A percentile compares a stretch with the other conserved stretches of the same genome.
These are phyloP conservation scores for Lagerstroemia speciosa DNA, from an alignment of 345 rosid genomes.

Conservation along the genomic window DNA sequence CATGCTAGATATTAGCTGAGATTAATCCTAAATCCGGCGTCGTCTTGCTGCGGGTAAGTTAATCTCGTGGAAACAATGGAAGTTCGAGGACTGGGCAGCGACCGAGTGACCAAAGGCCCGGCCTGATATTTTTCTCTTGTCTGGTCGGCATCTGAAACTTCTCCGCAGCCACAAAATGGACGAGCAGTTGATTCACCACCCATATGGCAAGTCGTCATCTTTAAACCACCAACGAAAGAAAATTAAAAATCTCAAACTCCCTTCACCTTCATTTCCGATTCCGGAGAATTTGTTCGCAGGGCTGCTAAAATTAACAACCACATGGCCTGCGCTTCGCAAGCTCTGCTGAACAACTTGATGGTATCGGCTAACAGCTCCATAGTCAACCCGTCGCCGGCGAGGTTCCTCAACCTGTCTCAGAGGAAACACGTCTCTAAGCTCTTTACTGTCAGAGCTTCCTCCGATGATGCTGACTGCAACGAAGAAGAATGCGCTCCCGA, in stretches of 20 bases:
- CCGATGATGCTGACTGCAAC: conserved; percentile 63
- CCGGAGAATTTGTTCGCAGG: not conserved
- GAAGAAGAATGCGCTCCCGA: conserved; percentile 93
- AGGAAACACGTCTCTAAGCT: conserved; percentile 16
- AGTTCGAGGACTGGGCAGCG: too few species aligned
- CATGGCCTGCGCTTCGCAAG: conserved; percentile 58
- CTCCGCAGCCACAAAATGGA: not conserved
- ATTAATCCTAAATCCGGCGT: too few species aligned
- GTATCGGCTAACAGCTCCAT: conserved; percentile 46
- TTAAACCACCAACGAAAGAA: not conserved
- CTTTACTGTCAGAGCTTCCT: conserved; percentile 44
- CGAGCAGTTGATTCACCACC: conserved; percentile 7
- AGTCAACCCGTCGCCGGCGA: conserved; percentile 37
- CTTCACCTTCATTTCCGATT: not conserved
- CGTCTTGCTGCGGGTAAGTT: too few species aligned
- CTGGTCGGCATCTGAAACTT: not conserved
- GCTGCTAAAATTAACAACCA: not conserved
- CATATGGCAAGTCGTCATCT: not conserved
- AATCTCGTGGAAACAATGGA: too few species aligned
- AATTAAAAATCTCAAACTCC: not conserved
- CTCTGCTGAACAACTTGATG: conserved; percentile 35
- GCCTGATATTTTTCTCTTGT: not conserved
- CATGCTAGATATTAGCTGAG: too few species aligned
- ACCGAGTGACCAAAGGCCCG: not conserved
- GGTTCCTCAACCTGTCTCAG: conserved; percentile 10